Base-by-base conservation (phyloP, 805 yeast genomes). In the Candida oleophila region DNA sequence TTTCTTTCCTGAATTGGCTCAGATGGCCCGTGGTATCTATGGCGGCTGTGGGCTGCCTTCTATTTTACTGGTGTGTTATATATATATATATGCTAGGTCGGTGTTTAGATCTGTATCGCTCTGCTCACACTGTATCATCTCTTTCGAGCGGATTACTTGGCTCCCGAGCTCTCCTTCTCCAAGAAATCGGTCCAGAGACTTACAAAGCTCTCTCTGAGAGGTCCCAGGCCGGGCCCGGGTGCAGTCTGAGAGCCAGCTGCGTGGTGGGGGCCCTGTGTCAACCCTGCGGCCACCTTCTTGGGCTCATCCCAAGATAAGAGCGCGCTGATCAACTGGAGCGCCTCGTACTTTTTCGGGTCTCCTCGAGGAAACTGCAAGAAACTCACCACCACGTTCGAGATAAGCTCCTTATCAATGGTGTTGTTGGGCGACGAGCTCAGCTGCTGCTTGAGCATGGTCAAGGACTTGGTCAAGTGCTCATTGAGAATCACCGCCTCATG, bases 321-420 rank as follows among this genome's bases (percentile, higher is more conserved):
- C 49, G 88, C 87, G 9, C 96, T 79, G 37, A 94, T 85, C 49
- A 94, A 76, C 60, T 82, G 87, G 42, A 94, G 74, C 3, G 94
- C 96, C 73, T 94, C 98, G 61, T 87, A 94, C 65, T 94, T 90
- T 67, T 91, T 92, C 7, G 96, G 79, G 62, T 94, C 99, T 1
- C 94, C 96, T 50, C 99, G 74, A 4, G 96, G 97, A 25, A 92
- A 73, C 30, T 85, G 85, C 15, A 94, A 77, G 66, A 91, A 94
- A 46, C 94, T 88, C 15, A 94, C 77, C 43, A 94, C 70, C 50
- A 94, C 73, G 62, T 94, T 94, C 2, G 97, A 85, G 3, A 94
- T 82, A 49, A 94, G 78, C 62, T 91, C 96, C 60, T 86, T 85
- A 63, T 92, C 98, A 1, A 92, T 89, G 7, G 85, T 77, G 42